These are phyloP conservation scores for Pseudognaphalium luteoalbum DNA, from an alignment of 129 eudicot genomes.

Conservation along the genomic window DNA sequence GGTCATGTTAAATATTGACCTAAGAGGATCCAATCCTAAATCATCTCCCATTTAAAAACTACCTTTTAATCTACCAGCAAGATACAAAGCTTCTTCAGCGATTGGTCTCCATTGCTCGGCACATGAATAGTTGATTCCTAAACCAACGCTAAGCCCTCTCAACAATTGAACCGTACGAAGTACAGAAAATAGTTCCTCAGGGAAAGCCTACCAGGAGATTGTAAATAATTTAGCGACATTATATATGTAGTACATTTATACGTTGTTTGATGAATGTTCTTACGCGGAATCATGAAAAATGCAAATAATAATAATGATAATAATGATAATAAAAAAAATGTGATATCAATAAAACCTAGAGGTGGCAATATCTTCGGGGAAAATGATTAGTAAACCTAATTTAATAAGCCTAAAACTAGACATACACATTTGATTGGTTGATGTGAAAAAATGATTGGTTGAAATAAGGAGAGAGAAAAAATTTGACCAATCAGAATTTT, in stretches of 20 bases:
- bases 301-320: too few species aligned
- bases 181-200: conserved; percentile 92
- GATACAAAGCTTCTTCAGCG: conserved; percentile 85
- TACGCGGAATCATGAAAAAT: too few species aligned
- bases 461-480: too few species aligned
- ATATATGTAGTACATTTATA: background rate
- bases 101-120: conserved; percentile 95
- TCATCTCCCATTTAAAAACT: background rate
- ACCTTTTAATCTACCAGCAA: conserved; percentile 86
- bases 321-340: too few species aligned
- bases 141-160: conserved; percentile 95
- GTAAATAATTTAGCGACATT: background rate
- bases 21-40: too few species aligned
- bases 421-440: too few species aligned
- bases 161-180: conserved; percentile 86
- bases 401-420: too few species aligned
- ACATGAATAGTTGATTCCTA: conserved; percentile 83
- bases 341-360: background rate
- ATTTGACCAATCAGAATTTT: too few species aligned
- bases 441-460: too few species aligned
- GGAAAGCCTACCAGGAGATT: conserved; percentile 60
- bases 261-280: background rate
- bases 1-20: too few species aligned
- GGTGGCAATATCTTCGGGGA: background rate
- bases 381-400: too few species aligned